Evolutionary conservation across 83 land plant genomes (phyloP).

Genomic region (Thuja plicata): DNA sequence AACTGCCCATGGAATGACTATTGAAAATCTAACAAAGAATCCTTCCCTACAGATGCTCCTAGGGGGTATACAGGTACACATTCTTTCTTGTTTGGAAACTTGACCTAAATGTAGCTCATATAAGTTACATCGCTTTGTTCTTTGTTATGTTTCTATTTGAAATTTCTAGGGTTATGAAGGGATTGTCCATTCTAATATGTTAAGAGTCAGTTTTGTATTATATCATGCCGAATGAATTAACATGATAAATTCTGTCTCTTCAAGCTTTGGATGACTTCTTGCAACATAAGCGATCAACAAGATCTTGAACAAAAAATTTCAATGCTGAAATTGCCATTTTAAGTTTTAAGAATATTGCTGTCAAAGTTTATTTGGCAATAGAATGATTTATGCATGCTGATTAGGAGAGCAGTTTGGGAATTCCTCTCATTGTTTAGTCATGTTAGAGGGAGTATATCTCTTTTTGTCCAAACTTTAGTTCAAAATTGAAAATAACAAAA

Average conservation of each 20-base stretch:
- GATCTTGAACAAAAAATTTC: not conserved
- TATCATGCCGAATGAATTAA: not conserved
- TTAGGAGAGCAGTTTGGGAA: not conserved
- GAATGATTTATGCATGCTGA: not conserved
- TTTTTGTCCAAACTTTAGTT: too few species aligned
- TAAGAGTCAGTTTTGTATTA: not conserved
- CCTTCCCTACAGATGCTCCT: slow-evolving; percentile 65
- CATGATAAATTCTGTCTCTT: not conserved
- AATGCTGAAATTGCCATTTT: not conserved
- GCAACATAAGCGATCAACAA: not conserved
- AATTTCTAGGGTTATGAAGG: not conserved
- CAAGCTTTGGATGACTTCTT: not conserved
- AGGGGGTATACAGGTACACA: slow-evolving; percentile 55
- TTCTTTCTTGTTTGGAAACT: too few species aligned
- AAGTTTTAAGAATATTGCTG: not conserved
- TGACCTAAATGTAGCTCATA: not conserved
- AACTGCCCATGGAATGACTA: slow-evolving; percentile 73
- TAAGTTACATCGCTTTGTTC: not conserved
- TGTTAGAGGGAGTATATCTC: too few species aligned
- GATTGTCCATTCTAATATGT: not conserved
- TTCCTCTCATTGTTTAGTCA: not conserved
- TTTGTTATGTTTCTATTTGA: not conserved
- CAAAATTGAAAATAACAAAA: too few species aligned
- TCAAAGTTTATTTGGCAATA: not conserved
- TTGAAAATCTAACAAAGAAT: slow-evolving; percentile 72